Percentiles rank a stretch among this genome's conserved stretches.
Evolutionary conservation across 169 alveolate species (phyloP).

Genomic region (Neospora caninum): DNA sequence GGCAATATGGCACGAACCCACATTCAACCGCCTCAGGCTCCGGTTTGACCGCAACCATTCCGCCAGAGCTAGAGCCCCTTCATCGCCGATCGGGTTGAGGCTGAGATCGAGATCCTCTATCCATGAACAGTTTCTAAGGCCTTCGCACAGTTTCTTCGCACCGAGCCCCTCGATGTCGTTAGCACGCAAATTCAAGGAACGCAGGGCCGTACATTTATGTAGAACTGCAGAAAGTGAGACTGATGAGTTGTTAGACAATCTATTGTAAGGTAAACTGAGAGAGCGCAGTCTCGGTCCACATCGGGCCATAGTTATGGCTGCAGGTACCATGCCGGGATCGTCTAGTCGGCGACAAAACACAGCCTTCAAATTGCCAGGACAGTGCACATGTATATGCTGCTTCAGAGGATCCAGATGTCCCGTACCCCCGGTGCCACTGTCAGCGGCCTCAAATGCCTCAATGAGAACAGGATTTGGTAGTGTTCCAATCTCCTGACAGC

Average conservation of each 20-base stretch:
- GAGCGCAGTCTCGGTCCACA: conserved; percentile 8
- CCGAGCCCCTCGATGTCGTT: not conserved
- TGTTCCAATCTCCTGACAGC: not conserved
- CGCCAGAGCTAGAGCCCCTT: conserved; percentile 19
- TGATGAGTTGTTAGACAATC: not conserved
- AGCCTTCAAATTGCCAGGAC: not conserved
- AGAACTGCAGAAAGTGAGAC: not conserved
- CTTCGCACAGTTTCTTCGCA: not conserved
- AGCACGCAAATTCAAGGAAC: not conserved
- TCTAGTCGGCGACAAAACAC: conserved; percentile 27
- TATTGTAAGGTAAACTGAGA: conserved; percentile 1
- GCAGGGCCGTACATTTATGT: not conserved
- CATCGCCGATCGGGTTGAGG: conserved; percentile 1
- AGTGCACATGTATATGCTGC: not conserved
- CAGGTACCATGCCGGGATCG: conserved; percentile 18
- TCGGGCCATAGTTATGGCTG: not conserved
- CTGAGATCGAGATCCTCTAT: not conserved
- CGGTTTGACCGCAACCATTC: not conserved
- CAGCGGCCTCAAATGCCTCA: not conserved
- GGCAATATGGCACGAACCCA: conserved; percentile 3
- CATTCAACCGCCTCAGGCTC: not conserved
- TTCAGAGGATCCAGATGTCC: too few species aligned
- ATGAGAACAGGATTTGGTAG: not conserved
- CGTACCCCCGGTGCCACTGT: too few species aligned
- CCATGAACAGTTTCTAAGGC: not conserved